phyloP scores from a whole-genome alignment of 2,329 filamentous ascomycete genomes.

The Penicillium frequentans region DNA sequence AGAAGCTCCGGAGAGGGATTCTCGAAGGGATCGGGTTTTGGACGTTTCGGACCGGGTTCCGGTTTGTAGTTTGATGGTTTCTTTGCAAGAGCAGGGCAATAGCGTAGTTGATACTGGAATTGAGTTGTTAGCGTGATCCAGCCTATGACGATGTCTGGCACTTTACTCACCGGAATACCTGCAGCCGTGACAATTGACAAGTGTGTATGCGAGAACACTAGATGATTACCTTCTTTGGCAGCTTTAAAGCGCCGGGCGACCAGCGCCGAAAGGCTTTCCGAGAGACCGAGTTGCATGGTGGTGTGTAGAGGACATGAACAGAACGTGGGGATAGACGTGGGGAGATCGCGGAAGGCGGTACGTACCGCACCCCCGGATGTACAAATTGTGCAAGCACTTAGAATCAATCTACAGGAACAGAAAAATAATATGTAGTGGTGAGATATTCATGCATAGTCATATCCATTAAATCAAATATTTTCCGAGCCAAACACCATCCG shows the following conservation, averaged over 20 bases:
- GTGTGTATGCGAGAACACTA: constrained; percentile 43
- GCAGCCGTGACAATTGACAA: constrained; percentile 35
- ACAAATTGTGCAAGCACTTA: too few species aligned
- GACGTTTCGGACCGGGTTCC: constrained; percentile 16
- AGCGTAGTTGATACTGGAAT: constrained; percentile 48
- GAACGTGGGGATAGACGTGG: neutral
- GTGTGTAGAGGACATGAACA: neutral
- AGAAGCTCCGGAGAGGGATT: constrained; percentile 44
- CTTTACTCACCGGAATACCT: constrained; percentile 34
- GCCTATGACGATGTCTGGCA: neutral
- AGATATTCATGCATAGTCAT: neutral
- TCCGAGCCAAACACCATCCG: neutral
- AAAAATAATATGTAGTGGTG: neutral
- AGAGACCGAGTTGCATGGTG: constrained; percentile 38
- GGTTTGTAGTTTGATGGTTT: constrained; percentile 38
- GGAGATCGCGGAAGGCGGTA: constrained; percentile 5
- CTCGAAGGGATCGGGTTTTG: constrained; percentile 47
- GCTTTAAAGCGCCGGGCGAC: constrained; percentile 36
- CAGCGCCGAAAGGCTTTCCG: constrained; percentile 36
- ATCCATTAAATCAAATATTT: constrained; percentile 8
- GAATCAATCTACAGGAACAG: neutral
- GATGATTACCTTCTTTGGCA: constrained; percentile 37
- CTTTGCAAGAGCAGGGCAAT: constrained; percentile 49
- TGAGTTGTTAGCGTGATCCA: neutral
- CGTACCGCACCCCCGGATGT: too few species aligned